Evolutionary conservation across 2,329 filamentous ascomycete genomes (phyloP).

Genomic region (Leptodontidium sp.): DNA sequence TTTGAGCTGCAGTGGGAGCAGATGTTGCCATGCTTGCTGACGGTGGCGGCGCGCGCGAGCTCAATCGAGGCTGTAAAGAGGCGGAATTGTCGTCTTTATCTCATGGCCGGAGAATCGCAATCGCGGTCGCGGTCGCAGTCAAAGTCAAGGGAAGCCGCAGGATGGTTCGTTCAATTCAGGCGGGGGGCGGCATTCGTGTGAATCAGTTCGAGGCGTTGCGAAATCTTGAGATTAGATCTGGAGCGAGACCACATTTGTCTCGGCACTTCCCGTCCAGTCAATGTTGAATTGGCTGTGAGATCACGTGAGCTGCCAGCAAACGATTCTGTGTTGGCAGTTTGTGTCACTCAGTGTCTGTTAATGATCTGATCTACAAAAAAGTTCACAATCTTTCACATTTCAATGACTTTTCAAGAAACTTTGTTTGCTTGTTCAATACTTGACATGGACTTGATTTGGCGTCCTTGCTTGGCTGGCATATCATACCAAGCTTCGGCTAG

Average conservation of each 20-base stretch:
- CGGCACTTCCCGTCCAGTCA: not conserved
- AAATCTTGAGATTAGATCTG: not conserved
- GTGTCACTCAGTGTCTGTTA: too few species aligned
- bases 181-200: not conserved
- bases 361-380: too few species aligned
- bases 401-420: too few species aligned
- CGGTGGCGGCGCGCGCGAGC: slow-evolving; percentile 20
- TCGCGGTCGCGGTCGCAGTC: slow-evolving; percentile 8
- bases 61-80: slow-evolving; percentile 7
- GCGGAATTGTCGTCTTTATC: slow-evolving; percentile 19
- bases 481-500: slow-evolving; percentile 12
- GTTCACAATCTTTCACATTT: too few species aligned
- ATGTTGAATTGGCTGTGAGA: not conserved
- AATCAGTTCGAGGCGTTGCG: not conserved
- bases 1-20: slow-evolving; percentile 43
- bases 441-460: too few species aligned
- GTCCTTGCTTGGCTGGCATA: not conserved
- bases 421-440: too few species aligned
- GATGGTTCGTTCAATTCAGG: not conserved
- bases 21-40: slow-evolving; percentile 44
- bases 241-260: not conserved
- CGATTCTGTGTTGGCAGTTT: too few species aligned
- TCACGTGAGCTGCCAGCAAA: not conserved
- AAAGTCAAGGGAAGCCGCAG: not conserved
- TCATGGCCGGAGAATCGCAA: slow-evolving; percentile 18